These are phyloP conservation scores for Suillus ampliporus DNA, from an alignment of 768 basidiomycete species.

Conservation along the genomic window DNA sequence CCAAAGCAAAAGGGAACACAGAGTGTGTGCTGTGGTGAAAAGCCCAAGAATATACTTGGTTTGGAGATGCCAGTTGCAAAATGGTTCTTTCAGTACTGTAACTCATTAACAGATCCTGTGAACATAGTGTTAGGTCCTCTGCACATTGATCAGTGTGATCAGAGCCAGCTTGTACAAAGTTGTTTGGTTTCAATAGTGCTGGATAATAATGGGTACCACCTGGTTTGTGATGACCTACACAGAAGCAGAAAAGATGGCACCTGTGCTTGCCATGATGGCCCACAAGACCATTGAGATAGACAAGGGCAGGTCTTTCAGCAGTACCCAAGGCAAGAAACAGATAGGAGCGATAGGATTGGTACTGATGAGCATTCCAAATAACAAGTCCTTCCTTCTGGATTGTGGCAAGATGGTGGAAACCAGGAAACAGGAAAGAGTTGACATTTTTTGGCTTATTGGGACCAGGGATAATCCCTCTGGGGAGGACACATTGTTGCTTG, in stretches of 20 bases:
- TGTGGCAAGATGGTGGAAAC: slow-evolving; percentile 31
- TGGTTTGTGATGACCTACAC: slow-evolving; percentile 33
- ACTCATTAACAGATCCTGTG: slow-evolving; percentile 10
- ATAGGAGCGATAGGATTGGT: slow-evolving; percentile 14
- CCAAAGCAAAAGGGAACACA: slow-evolving; percentile 39
- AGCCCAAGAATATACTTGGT: slow-evolving; percentile 40
- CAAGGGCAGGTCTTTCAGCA: slow-evolving; percentile 28
- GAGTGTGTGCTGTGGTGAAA: slow-evolving; percentile 26
- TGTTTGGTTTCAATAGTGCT: slow-evolving; percentile 27
- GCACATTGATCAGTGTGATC: slow-evolving; percentile 35
- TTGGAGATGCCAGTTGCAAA: slow-evolving; percentile 40
- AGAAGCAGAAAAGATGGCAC: slow-evolving; percentile 39
- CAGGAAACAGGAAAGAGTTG: slow-evolving; percentile 38
- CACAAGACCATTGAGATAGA: slow-evolving; percentile 37
- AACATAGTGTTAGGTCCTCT: slow-evolving; percentile 10
- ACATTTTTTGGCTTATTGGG: slow-evolving; percentile 37
- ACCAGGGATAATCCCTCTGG: slow-evolving; percentile 28
- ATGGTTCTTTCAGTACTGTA: slow-evolving; percentile 29
- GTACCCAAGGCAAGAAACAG: slow-evolving; percentile 17
- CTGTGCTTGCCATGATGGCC: slow-evolving; percentile 37
- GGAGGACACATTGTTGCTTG: slow-evolving; percentile 18
- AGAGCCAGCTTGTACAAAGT: slow-evolving; percentile 30
- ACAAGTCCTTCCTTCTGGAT: slow-evolving; percentile 34
- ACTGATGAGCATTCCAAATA: slow-evolving; percentile 37
- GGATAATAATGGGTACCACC: slow-evolving; percentile 38